phyloP scores from a whole-genome alignment of 2,329 filamentous ascomycete species.

The Paraphoma chrysanthemicola region DNA sequence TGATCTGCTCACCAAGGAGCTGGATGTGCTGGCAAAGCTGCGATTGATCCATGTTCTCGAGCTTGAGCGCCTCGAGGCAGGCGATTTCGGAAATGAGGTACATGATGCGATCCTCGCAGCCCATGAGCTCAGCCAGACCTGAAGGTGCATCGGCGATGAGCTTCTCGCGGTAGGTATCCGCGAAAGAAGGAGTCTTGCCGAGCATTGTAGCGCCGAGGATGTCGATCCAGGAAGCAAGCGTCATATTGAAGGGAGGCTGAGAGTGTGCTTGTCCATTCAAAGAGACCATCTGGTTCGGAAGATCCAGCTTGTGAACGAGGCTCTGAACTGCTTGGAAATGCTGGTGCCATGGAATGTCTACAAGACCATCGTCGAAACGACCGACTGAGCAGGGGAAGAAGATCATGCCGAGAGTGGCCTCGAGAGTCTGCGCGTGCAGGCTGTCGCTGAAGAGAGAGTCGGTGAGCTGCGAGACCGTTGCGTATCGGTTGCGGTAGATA shows the following conservation, averaged over 20 bases:
- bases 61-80: slow-evolving; percentile 89
- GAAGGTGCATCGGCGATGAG: slow-evolving; percentile 71
- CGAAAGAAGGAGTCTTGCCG: slow-evolving; percentile 83
- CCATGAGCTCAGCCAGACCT: slow-evolving; percentile 92
- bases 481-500: slow-evolving; percentile 89
- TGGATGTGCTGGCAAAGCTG: slow-evolving; percentile 88
- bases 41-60: slow-evolving; percentile 78
- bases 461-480: slow-evolving; percentile 85
- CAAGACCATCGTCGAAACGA: slow-evolving; percentile 80
- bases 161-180: slow-evolving; percentile 95
- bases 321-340: slow-evolving; percentile 92
- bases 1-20: slow-evolving; percentile 85
- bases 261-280: slow-evolving; percentile 62
- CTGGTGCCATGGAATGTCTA: slow-evolving; percentile 95
- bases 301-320: slow-evolving; percentile 82
- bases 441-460: slow-evolving; percentile 80
- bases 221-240: slow-evolving; percentile 92
- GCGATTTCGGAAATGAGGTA: slow-evolving; percentile 97
- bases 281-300: slow-evolving; percentile 72
- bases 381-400: slow-evolving; percentile 96
- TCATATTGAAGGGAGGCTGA: slow-evolving; percentile 92
- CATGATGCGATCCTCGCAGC: slow-evolving; percentile 96
- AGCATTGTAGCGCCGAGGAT: slow-evolving; percentile 94
- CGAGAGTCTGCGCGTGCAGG: slow-evolving; percentile 85
- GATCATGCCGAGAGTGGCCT: slow-evolving; percentile 92